These are phyloP conservation scores for Smittium culicis DNA, from an alignment of 371 early-diverging fungal genomes.

Conservation along the genomic window DNA sequence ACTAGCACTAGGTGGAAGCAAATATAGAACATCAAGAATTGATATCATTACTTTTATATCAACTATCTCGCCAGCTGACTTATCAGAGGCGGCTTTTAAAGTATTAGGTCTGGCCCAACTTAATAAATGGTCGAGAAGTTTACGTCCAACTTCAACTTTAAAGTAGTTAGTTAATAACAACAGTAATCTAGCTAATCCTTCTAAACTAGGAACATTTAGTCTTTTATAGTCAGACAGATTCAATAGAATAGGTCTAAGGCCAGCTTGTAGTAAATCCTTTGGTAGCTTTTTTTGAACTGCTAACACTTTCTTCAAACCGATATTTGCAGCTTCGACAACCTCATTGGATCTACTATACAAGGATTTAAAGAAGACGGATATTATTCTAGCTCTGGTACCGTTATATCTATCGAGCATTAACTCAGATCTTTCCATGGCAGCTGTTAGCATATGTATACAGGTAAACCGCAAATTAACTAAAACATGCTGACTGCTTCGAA, in stretches of 20 bases:
- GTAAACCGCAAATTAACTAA: slow-evolving; percentile 79
- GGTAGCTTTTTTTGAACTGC: slow-evolving; percentile 79
- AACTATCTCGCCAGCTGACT: slow-evolving; percentile 70
- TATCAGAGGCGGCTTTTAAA: slow-evolving; percentile 62
- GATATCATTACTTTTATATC: slow-evolving; percentile 87
- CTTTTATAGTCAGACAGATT: slow-evolving; percentile 88
- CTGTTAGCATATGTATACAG: slow-evolving; percentile 85
- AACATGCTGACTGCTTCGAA: slow-evolving; percentile 59
- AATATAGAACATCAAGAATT: slow-evolving; percentile 81
- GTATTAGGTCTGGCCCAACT: slow-evolving; percentile 80
- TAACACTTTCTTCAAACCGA: slow-evolving; percentile 81
- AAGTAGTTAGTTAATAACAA: slow-evolving; percentile 92
- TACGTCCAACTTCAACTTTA: slow-evolving; percentile 94
- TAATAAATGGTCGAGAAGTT: slow-evolving; percentile 88
- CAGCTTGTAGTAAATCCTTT: slow-evolving; percentile 90
- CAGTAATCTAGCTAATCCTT: slow-evolving; percentile 83
- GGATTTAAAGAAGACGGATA: slow-evolving; percentile 94
- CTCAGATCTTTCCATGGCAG: slow-evolving; percentile 72
- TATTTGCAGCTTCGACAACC: slow-evolving; percentile 88
- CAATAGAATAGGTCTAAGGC: slow-evolving; percentile 84
- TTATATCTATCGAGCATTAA: slow-evolving; percentile 54
- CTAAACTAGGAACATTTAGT: slow-evolving; percentile 78
- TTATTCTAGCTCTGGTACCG: slow-evolving; percentile 71
- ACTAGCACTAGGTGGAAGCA: slow-evolving; percentile 82
- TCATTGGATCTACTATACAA: slow-evolving; percentile 82